A percentile compares a stretch with the other conserved stretches of the same genome.
These are phyloP conservation scores for Sisymbrium irio DNA, from an alignment of 345 rosid genomes.

Conservation along the genomic window DNA sequence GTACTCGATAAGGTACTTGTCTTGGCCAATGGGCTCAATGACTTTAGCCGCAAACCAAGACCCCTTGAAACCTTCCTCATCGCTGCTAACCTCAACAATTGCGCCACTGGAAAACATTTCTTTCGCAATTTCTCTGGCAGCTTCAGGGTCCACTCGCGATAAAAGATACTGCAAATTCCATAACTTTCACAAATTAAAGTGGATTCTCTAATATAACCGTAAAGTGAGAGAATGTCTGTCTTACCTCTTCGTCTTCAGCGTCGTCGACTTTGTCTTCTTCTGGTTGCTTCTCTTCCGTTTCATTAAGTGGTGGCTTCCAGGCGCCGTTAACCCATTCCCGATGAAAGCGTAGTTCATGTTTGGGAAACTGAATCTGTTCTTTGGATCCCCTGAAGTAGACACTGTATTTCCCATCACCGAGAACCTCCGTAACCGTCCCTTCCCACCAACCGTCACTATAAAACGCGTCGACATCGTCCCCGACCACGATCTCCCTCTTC, in stretches of 20 bases:
- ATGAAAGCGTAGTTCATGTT: constrained; percentile 55
- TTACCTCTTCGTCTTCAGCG: constrained; percentile 31
- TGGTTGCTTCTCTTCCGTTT: constrained; percentile 9
- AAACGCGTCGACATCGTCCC: constrained; percentile 70
- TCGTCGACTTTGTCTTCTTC: constrained; percentile 16
- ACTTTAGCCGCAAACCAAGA: constrained; percentile 61
- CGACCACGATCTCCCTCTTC: constrained; percentile 38
- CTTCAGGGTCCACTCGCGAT: constrained; percentile 14
- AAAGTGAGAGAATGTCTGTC: neutral
- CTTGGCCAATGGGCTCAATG: constrained; percentile 33
- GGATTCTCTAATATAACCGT: neutral
- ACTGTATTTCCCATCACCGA: constrained; percentile 46
- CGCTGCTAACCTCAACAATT: constrained; percentile 55
- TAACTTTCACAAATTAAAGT: neutral
- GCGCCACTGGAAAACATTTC: constrained; percentile 25
- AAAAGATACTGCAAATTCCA: constrained; percentile 20
- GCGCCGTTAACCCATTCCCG: constrained; percentile 63
- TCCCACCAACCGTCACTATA: constrained; percentile 93
- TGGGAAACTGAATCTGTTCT: constrained; percentile 56
- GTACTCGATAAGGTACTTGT: constrained; percentile 50
- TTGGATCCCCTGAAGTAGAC: constrained; percentile 56
- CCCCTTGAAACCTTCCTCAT: constrained; percentile 70
- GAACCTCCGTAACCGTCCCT: constrained; percentile 58
- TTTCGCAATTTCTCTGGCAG: constrained; percentile 19
- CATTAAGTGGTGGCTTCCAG: constrained; percentile 66